Conservation (phyloP, 495 filamentous ascomycete genomes). For the Penicillium paxilli region DNA sequence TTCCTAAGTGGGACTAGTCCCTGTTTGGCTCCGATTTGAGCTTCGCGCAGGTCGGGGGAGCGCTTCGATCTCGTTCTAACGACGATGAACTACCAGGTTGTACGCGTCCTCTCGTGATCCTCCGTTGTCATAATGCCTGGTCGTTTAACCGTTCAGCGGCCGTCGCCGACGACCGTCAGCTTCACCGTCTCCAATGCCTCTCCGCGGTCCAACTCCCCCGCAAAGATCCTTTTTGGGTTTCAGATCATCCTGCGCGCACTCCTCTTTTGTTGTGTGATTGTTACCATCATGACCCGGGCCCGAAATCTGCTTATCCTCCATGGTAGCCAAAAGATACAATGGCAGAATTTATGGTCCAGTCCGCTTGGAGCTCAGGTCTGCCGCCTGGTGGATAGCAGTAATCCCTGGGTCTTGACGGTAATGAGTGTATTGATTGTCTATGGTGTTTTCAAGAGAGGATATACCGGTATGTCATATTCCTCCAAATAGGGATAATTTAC, state of each 20-base stretch:
- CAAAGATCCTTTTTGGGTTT: constrained; percentile 52
- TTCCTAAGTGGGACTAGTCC: constrained; percentile 21
- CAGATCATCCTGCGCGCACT: constrained; percentile 51
- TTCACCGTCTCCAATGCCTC: constrained; percentile 80
- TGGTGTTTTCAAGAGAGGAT: constrained; percentile 48
- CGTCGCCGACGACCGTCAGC: constrained; percentile 82
- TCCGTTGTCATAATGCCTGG: constrained; percentile 35
- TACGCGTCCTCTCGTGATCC: neutral
- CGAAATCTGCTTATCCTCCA: constrained; percentile 26
- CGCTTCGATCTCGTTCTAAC: neutral
- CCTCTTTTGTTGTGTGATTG: constrained; percentile 38
- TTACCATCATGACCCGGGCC: constrained; percentile 41
- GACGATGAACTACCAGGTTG: neutral
- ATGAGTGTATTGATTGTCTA: constrained; percentile 39
- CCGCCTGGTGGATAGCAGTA: constrained; percentile 38
- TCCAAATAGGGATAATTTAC: neutral
- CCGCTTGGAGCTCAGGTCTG: constrained; percentile 26
- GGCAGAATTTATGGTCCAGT: constrained; percentile 37
- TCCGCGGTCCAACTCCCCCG: constrained; percentile 53
- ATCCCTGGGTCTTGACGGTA: constrained; percentile 27
- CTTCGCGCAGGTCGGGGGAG: constrained; percentile 6
- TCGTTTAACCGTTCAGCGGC: constrained; percentile 65
- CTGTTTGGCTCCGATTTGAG: constrained; percentile 11
- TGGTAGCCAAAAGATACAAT: constrained; percentile 23
- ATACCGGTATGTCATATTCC: constrained; percentile 46